Evolutionary conservation across 202 grass and related monocot species (phyloP).

Genomic region (Zizania palustris): DNA sequence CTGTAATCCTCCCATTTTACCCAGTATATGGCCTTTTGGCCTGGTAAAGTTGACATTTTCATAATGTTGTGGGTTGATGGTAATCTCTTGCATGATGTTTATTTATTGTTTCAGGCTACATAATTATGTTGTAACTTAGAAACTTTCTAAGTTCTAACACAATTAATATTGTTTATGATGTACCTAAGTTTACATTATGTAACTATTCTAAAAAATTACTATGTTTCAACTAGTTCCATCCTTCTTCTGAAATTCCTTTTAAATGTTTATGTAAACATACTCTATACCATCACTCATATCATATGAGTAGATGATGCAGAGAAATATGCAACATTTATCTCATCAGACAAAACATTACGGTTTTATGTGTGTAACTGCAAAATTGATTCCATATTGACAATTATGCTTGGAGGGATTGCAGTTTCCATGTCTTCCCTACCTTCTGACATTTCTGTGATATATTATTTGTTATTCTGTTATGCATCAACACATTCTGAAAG

Average conservation of each 20-base stretch:
- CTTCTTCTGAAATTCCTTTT: slow-evolving; percentile 8
- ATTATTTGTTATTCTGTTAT: background rate
- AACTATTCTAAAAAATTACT: background rate
- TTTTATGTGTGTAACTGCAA: slow-evolving; percentile 14
- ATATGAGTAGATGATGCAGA: background rate
- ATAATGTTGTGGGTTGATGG: background rate
- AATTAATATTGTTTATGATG: slow-evolving; percentile 24
- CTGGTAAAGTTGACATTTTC: slow-evolving; percentile 18
- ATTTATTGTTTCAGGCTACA: background rate
- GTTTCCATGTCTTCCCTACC: background rate
- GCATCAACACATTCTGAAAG: background rate
- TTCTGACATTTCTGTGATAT: background rate
- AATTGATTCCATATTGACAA: background rate
- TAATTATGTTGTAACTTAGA: background rate
- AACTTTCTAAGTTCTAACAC: background rate
- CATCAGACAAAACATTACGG: slow-evolving; percentile 2
- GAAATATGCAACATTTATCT: slow-evolving; percentile 1
- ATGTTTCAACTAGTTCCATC: background rate
- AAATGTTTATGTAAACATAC: background rate
- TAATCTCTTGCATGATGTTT: slow-evolving; percentile 26
- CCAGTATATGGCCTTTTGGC: background rate
- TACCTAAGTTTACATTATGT: slow-evolving; percentile 5
- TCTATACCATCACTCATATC: background rate
- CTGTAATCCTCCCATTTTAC: slow-evolving; percentile 33
- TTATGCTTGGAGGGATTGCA: background rate